A percentile compares a stretch with the other conserved stretches of the same genome.
Conservation (phyloP, 345 rosid species). For the Sisymbrium altissimum region DNA sequence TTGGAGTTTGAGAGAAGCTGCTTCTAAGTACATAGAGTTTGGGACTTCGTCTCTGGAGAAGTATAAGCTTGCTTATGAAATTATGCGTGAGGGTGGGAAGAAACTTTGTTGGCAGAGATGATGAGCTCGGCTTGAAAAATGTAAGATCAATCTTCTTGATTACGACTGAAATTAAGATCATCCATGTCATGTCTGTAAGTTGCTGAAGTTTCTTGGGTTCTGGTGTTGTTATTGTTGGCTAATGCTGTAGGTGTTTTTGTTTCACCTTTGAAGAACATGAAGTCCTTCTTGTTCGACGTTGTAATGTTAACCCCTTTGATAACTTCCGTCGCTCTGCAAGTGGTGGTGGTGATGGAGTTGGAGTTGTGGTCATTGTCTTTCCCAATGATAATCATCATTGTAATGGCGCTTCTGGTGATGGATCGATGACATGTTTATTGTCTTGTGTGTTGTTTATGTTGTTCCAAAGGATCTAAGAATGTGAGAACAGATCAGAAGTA, state of each 20-base stretch:
- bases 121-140: conserved; percentile 13
- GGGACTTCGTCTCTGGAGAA: conserved; percentile 68
- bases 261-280: not conserved
- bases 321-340: conserved; percentile 1
- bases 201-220: not conserved
- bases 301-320: conserved; percentile 9
- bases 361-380: not conserved
- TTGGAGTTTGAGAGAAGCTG: conserved; percentile 93
- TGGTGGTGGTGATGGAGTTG: conserved; percentile 3
- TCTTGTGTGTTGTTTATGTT: conserved; percentile 18
- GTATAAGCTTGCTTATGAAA: conserved; percentile 78
- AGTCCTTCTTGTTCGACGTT: conserved; percentile 17
- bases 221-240: not conserved
- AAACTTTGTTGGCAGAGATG: conserved; percentile 72
- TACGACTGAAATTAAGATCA: not conserved
- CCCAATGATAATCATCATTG: not conserved
- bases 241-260: conserved; percentile 14
- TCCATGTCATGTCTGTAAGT: not conserved
- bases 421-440: conserved; percentile 15
- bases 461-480: conserved; percentile 16
- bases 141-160: conserved; percentile 14
- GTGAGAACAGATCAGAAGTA: conserved; percentile 15
- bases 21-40: conserved; percentile 68
- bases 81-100: conserved; percentile 77
- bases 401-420: conserved; percentile 10